Base-by-base conservation (phyloP, 179 eudicot genomes). In the Pouteria campechiana region DNA sequence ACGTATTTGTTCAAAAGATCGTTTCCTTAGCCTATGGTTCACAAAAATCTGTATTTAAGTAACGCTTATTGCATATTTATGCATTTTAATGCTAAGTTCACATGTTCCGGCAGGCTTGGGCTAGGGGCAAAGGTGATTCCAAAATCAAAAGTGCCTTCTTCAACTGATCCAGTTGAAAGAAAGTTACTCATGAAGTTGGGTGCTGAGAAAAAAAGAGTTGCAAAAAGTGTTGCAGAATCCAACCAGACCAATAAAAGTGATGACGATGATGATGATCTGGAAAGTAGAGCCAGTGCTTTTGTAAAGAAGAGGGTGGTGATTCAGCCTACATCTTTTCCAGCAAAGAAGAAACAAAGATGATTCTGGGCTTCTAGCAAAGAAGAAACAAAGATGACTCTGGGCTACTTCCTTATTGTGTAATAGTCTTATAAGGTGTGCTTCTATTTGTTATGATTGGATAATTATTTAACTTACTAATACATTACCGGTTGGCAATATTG, bases 51-150 rank as follows among this genome's bases (percentile, higher is more conserved):
- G n/a, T n/a, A n/a, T n/a, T n/a, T n/a, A n/a, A 50, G 67, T 54
- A 22, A 11, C 29, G 52, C 6, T 25, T 21, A 3, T 5, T 25
- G 14, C 13, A 21, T 32, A 12, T 17, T 12, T 37, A 19, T 19
- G 20, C 0, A 29, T 44, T 3, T 41, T 0, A n/a, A 43, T 40
- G 13, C 7, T 3, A 9, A 25, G 20, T 19, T 10, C 10, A 1
- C 7, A 15, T 32, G 25, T 56, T 5, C 50, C 32, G 58, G 27
- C 48, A 83, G 94, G 76, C 89, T 80, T 28, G 94, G 94, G 34
- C 60, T 83, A 34, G 94, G 94, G 44, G 85, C 94, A 37, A 66
- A 40, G 29, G 85, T 67, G 34, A 67, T 84, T 9, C 83, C 63
- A 13, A 69, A 46, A 32, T 32, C 74, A 28, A 61, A 53, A 49